These are phyloP conservation scores for Eutrema japonicum DNA, from an alignment of 345 rosid genomes.

Conservation along the genomic window DNA sequence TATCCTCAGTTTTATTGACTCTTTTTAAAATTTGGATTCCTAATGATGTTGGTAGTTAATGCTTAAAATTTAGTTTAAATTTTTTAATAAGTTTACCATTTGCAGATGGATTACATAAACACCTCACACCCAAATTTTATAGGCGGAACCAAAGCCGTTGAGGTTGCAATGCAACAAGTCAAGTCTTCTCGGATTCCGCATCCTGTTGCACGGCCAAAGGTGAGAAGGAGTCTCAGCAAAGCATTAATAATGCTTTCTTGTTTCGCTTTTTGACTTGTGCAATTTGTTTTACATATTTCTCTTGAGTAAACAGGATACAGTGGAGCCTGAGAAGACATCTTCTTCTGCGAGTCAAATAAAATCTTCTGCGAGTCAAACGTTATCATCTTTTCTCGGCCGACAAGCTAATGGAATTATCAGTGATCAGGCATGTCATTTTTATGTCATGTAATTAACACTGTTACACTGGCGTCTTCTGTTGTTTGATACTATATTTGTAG, in stretches of 20 bases:
- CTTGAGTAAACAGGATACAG: slow-evolving; percentile 56
- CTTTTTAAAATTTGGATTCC: background rate
- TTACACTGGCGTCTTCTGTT: background rate
- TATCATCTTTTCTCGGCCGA: slow-evolving; percentile 66
- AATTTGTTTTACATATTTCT: background rate
- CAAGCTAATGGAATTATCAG: slow-evolving; percentile 74
- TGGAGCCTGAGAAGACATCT: slow-evolving; percentile 70
- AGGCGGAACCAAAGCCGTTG: slow-evolving; percentile 94
- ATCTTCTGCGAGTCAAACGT: slow-evolving; percentile 37
- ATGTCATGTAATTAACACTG: background rate
- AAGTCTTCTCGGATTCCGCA: slow-evolving; percentile 63
- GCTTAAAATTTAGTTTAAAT: slow-evolving; percentile 3
- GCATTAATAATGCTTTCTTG: background rate
- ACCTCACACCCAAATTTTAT: slow-evolving; percentile 92
- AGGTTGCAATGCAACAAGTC: slow-evolving; percentile 71
- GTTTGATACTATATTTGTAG: background rate
- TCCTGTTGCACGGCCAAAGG: slow-evolving; percentile 64
- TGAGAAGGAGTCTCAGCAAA: slow-evolving; percentile 29
- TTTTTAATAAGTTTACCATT: slow-evolving; percentile 5
- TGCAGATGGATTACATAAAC: slow-evolving; percentile 94
- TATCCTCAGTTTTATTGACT: background rate
- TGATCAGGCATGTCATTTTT: slow-evolving; percentile 68
- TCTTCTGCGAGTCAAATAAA: slow-evolving; percentile 62
- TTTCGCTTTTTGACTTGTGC: slow-evolving; percentile 5
- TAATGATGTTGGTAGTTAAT: slow-evolving; percentile 5